A percentile compares a stretch with the other conserved stretches of the same genome.
Conservation (phyloP, 179 eudicot genomes). For the Pouteria campechiana region DNA sequence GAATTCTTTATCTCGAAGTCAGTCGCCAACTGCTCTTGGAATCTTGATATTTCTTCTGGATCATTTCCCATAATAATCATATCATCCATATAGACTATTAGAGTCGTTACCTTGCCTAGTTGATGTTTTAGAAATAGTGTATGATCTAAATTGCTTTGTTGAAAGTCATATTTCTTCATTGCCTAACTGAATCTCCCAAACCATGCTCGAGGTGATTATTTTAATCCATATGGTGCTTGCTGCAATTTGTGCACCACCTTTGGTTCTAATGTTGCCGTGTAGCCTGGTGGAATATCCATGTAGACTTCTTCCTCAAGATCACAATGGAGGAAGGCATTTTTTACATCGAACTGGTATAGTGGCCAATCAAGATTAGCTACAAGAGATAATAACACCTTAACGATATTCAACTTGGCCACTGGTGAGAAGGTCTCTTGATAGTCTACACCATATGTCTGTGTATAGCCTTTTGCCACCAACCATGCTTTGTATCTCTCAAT, state of each 20-base stretch:
- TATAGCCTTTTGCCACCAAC: too few species aligned
- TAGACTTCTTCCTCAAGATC: constrained; percentile 1
- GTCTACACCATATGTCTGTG: too few species aligned
- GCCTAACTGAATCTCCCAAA: not conserved
- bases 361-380: too few species aligned
- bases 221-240: not conserved
- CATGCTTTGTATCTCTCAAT: too few species aligned
- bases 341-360: too few species aligned
- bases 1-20: constrained; percentile 4
- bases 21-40: not conserved
- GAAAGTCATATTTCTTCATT: not conserved
- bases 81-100: constrained; percentile 2
- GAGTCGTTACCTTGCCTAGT: not conserved
- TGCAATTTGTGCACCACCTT: not conserved
- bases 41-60: not conserved
- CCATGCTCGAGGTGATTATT: constrained; percentile 2
- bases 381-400: too few species aligned
- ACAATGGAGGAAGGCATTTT: not conserved
- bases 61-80: not conserved
- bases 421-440: too few species aligned
- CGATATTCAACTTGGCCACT: too few species aligned
- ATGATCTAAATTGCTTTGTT: constrained; percentile 4
- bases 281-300: not conserved
- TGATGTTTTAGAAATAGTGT: not conserved
- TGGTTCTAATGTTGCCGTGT: not conserved